Base-by-base conservation (phyloP, 2,329 filamentous ascomycete species). In the Magnaporthiopsis poae region DNA sequence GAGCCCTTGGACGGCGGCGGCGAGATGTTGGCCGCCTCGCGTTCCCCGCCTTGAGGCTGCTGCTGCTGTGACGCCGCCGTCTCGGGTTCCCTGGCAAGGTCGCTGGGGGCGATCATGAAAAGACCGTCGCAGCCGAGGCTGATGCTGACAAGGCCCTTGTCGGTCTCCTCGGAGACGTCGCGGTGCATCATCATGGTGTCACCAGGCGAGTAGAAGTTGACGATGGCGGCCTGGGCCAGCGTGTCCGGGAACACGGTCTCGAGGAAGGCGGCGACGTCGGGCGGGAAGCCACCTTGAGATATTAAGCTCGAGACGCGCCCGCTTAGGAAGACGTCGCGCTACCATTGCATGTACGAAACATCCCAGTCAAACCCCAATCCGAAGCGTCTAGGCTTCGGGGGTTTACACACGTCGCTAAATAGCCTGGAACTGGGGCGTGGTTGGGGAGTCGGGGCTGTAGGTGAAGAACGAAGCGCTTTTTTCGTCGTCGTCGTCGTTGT, bases 171-270 rank as follows among this genome's bases (percentile, higher is more conserved):
- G 69, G 92, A 96, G 60, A 98, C 92, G 74, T 99, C 95, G 13
- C 95, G 88, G 78, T 98, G 95, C 76, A 96, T 85, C 79, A 91
- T 94, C 75, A 98, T 87, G 0, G 90, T 96, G 74, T 98, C 94
- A 27, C 91, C 91, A 0, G 95, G 91, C 0, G 88, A 90, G 78
- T 98, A 98, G 64, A 98, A 83, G 75, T 98, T 98, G 71, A 96
- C 86, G 69, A 98, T 98, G 56, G 95, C 94, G 1, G 95, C 93
- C 78, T 98, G 88, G 0, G 94, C 87, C 65, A 84, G 81, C 18
- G 93, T 95, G 13, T 86, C 82, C 0, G 92, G 90, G 71, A 96
- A 98, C 0, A 95, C 76, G 0, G 77, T 77, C 66, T 86, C 81
- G 0, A 97, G 79, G 9, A 96, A 84, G 0, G 74, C 75, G 4